Evolutionary conservation across 208 protist species (phyloP), one percentile per base, ranked within the genome.

Genomic region (Naegleria fowleri): DNA sequence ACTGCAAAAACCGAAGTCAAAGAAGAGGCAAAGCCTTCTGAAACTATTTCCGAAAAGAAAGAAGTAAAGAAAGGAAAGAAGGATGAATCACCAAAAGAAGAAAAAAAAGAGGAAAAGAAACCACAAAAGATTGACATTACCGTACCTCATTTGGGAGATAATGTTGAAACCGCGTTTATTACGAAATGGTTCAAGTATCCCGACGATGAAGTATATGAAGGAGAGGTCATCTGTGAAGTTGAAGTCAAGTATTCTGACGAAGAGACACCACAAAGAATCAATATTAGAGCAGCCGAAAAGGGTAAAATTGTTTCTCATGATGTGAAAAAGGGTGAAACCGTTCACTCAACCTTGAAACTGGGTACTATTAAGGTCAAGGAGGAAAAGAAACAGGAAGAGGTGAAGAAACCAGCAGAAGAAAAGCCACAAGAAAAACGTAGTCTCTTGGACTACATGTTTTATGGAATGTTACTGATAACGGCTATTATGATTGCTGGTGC

Each of bases 61-160:
- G 38, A 84, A 84, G 11, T 38, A 36, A 40, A 84, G 29, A 33
- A 84, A 84, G 11, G 3, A 16, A 33, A 84, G 11, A 33, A 84
- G 29, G 33, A 84, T 38, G 76, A 84, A 33, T 19, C 16, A 39
- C 11, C 16, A 40, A 33, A 41, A 38, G 38, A 84, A 38, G 33
- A 84, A 84, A 40, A 83, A 25, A 83, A 84, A 33, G 67, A 79
- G 11, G 76, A 84, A 84, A 84, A 84, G 76, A 84, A 84, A 33
- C 6, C 29, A 39, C 25, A 19, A 16, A 84, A 84, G 29, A 84
- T 40, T 40, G 33, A 84, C 15, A 41, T 40, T 41, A 84, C 29
- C 15, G 38, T 41, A 15, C 76, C 29, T 3, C 38, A 33, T 33
- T 41, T 33, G 11, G 38, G 76, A 40, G 38, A 84, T 40, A 33